phyloP scores from a whole-genome alignment of 1,284 basidiomycete species.

The Apiotrichum gracile region DNA sequence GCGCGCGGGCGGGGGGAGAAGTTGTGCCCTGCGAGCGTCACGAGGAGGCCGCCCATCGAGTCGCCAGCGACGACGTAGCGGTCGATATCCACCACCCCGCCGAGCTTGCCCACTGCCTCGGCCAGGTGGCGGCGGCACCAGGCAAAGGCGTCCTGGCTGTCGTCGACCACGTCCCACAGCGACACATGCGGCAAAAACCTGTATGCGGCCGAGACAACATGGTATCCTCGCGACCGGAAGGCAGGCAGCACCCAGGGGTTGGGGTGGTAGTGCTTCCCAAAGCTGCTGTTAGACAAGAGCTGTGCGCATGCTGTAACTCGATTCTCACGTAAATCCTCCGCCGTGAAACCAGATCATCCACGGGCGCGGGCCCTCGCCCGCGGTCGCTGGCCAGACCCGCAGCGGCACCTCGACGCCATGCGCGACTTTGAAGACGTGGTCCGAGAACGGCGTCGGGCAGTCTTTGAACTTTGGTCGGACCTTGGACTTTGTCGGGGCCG shows the following conservation, averaged over 20 bases:
- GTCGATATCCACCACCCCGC: slow-evolving; percentile 15
- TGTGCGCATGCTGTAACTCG: background rate
- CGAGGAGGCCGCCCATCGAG: slow-evolving; percentile 24
- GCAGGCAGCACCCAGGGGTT: slow-evolving; percentile 25
- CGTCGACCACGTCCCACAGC: slow-evolving; percentile 21
- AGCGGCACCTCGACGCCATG: slow-evolving; percentile 27
- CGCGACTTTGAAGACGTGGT: slow-evolving; percentile 24
- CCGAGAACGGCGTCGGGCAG: slow-evolving; percentile 14
- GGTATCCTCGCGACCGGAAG: slow-evolving; percentile 20
- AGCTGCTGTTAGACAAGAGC: background rate
- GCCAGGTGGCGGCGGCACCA: slow-evolving; percentile 20
- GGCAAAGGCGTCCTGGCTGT: slow-evolving; percentile 17
- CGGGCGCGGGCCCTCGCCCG: background rate
- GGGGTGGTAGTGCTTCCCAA: background rate
- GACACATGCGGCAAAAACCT: slow-evolving; percentile 24
- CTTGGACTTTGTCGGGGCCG: background rate
- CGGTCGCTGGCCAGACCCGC: slow-evolving; percentile 25
- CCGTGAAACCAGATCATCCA: slow-evolving; percentile 21
- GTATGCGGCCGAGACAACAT: slow-evolving; percentile 30
- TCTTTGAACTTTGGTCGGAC: background rate
- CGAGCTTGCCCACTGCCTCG: background rate
- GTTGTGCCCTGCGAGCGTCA: background rate
- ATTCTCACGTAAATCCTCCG: slow-evolving; percentile 5
- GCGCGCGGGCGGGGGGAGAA: background rate
- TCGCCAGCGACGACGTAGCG: slow-evolving; percentile 25